Evolutionary conservation across 306 rosid species (phyloP), one percentile per base, ranked within the genome.

Genomic region (Potentilla sterilis): DNA sequence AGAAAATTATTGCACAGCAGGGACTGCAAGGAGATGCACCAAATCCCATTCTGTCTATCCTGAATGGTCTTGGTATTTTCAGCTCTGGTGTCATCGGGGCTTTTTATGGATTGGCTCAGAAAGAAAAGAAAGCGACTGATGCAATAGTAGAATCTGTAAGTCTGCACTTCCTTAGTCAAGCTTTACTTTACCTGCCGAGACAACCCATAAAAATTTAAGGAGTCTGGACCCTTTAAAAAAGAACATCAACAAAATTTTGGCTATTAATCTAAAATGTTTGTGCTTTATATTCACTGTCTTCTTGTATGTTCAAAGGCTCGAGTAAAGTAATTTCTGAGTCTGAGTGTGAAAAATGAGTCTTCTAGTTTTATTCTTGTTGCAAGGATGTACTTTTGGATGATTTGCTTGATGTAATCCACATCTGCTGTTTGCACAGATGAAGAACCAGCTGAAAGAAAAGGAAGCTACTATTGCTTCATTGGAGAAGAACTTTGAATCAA

Each of bases 121-220:
- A 86, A 74, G 97, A 92, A 81, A 90, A 82, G 82, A 69, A 67
- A 24, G 44, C 84, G 13, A 75, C 90, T 48, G 67, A 69, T 59
- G 87, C 85, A 77, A 80, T 79, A 28, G 77, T 92, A 57, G 97
- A 95, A 79, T 83, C 93, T 70, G 98, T 90, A 88, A 93, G 97
- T 81, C 67, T 46, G 47, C n/a, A 64, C 80, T 19, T 54, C 75
- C 69, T 49, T 51, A 55, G 38, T 55, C 40, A 16, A 51, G 5
- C 46, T 41, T 63, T 72, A 78, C 77, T 66, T 74, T 62, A 43
- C 46, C 58, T 63, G 67, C 81, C 79, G 40, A 73, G 40, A 75
- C 22, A 71, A 43, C 69, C 22, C 44, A 18, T 52, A 58, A 21
- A 73, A 59, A 59, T 44, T 76, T 54, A 44, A 52, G 34, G 81